Conservation (phyloP, 805 yeast species). For the Hanseniaspora opuntiae region DNA sequence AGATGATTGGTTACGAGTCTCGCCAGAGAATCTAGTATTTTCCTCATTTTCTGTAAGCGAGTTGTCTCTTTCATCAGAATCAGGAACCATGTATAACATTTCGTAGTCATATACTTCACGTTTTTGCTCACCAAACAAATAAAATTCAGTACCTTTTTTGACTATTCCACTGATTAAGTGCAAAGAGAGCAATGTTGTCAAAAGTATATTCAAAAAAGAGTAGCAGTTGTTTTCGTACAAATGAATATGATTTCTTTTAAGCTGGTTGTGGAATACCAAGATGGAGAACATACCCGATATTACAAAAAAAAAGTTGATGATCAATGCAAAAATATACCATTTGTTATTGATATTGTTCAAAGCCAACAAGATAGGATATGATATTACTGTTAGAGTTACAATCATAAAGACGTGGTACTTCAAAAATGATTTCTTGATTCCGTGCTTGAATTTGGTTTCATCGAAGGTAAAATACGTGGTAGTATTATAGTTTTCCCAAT, state of each 20-base stretch:
- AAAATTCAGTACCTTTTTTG: conserved; percentile 29
- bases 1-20: conserved; percentile 17
- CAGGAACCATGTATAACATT: conserved; percentile 9
- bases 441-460: conserved; percentile 24
- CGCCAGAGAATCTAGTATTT: conserved; percentile 13
- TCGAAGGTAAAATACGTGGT: conserved; percentile 49
- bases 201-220: conserved; percentile 46
- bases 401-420: conserved; percentile 40
- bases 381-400: conserved; percentile 32
- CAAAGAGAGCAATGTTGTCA: conserved; percentile 37
- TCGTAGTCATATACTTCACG: neutral
- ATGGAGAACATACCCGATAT: conserved; percentile 41
- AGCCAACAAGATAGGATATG: conserved; percentile 59
- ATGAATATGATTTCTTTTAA: conserved; percentile 30
- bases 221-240: conserved; percentile 72
- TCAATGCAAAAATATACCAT: conserved; percentile 45
- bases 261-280: conserved; percentile 43
- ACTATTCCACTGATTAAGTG: conserved; percentile 48
- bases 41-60: neutral
- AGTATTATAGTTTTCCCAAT: conserved; percentile 69
- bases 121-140: neutral
- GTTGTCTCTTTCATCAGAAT: neutral
- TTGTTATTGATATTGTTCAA: conserved; percentile 46
- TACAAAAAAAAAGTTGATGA: conserved; percentile 35
- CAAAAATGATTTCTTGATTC: conserved; percentile 38